These are phyloP conservation scores for Austroboletus festivus DNA, from an alignment of 768 basidiomycete genomes.

Conservation along the genomic window DNA sequence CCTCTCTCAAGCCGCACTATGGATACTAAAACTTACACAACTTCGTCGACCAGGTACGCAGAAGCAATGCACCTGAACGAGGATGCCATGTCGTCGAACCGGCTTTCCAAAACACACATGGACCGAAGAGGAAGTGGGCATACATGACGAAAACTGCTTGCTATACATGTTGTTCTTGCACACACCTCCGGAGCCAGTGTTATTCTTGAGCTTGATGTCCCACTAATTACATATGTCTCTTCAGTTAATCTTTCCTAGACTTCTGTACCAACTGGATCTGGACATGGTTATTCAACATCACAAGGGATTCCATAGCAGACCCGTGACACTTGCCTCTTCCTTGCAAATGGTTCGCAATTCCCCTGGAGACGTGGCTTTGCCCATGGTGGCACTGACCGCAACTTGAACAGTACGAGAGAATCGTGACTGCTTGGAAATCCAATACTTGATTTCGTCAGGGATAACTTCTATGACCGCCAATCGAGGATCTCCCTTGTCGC, in stretches of 20 bases:
- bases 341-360: conserved; percentile 72
- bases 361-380: conserved; percentile 65
- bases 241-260: conserved; percentile 9
- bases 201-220: not conserved
- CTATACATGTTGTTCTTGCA: conserved; percentile 3
- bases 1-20: not conserved
- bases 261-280: conserved; percentile 17
- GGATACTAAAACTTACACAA: not conserved
- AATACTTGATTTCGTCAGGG: conserved; percentile 81
- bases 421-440: conserved; percentile 59
- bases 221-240: not conserved
- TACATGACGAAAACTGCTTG: conserved; percentile 2
- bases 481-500: conserved; percentile 76
- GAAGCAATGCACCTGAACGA: conserved; percentile 78
- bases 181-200: conserved; percentile 14
- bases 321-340: conserved; percentile 54
- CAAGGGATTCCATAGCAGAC: not conserved
- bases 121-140: conserved; percentile 19
- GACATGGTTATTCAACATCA: conserved; percentile 3
- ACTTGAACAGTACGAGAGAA: conserved; percentile 60
- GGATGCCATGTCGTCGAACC: conserved; percentile 65
- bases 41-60: conserved; percentile 41
- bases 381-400: conserved; percentile 56
- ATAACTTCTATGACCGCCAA: conserved; percentile 75
- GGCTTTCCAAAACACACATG: conserved; percentile 42